Base-by-base conservation (phyloP, 2,329 filamentous ascomycete genomes). In the Neofusicoccum cordaticola region DNA sequence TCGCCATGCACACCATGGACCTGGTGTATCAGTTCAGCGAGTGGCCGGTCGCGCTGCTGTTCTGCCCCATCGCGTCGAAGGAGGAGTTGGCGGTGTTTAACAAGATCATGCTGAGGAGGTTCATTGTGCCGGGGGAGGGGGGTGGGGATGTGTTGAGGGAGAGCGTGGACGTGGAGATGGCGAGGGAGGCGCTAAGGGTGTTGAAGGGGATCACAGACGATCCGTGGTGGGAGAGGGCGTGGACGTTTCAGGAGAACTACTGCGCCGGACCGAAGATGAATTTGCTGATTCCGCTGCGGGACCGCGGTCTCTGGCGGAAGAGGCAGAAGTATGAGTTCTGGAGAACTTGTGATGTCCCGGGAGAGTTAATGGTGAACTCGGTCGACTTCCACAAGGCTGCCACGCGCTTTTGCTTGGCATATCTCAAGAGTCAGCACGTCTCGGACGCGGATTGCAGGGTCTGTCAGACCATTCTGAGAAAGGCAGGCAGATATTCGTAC, bases 201-300 rank as follows among this genome's bases (percentile, higher is more conserved):
- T 34, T 67, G 41, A 9, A 22, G 51, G 45, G 27, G 15, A 41
- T 67, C 22, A 67, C 64, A 37, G 45, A 41, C 2, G 66, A 67
- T n/a, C 64, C 62, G 37, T 67, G 64, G 66, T 67, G 64, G 64
- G 57, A 22, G 34, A 57, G 66, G 9, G 66, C 66, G 41, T 67
- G 66, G 66, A 66, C 65, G 41, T 67, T 66, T 44, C 64, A 67
- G 52, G 66, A 67, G 27, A 47, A 67, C 27, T 66, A 67, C 39
- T 65, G 65, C 27, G 64, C 64, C 13, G 64, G 64, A 2, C 17
- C 64, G 27, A 52, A 60, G 45, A 66, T 66, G 64, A 48, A 35
- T 4, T n/a, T 66, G 51, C 34, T 66, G 17, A 63, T 66, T n/a
- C 64, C 58, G 22, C 19, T 60, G n/a, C 27, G 11, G 27, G 31